Evolutionary conservation across 176 grass and related monocot genomes (phyloP), one percentile per base, ranked within the genome.

Genomic region (Urochloa ruziziensis): DNA sequence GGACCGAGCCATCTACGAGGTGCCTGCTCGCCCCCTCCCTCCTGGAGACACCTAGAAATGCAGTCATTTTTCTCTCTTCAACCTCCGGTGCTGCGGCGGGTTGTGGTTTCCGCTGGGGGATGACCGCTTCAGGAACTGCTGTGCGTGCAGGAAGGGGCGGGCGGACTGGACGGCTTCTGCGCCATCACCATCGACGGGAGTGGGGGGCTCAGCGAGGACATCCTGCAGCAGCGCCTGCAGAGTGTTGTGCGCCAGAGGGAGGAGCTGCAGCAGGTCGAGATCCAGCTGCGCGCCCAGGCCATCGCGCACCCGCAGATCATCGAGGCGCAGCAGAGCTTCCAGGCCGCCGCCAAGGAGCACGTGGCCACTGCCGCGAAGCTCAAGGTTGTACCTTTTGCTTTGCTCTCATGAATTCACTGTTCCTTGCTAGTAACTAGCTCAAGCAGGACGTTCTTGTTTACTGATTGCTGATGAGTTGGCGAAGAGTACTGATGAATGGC

Each of bases 161-260:
- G 68, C 39, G 70, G 82, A 6, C 68, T 83, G 36, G 85, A 88
- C 2, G 86, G 84, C 60, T 99, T 69, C 85, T 96, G 87, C 79
- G 85, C 91, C 59, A 94, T 99, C 86, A 85, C 86, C 18, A 92
- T 99, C 24, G 89, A 99, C 18, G 90, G 90, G 6, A 88, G 79
- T 24, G 88, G 77, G 6, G 91, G 83, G 2, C 82, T 96, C 56
- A 96, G 81, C 70, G 87, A 86, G 75, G 93, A 96, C 57, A 74
- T 96, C 73, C 76, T 94, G 77, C 87, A 96, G 83, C 91, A 92
- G 83, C 86, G 90, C 59, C 81, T 94, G 73, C 97, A 99, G 77
- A 89, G 73, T 73, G 36, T 96, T 23, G 65, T 63, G 16, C 90
- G 81, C 37, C 93, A 89, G 70, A 47, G 91, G 28, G 93, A 96